Conservation (phyloP, 208 protist species). For the Trypanosoma avium region DNA sequence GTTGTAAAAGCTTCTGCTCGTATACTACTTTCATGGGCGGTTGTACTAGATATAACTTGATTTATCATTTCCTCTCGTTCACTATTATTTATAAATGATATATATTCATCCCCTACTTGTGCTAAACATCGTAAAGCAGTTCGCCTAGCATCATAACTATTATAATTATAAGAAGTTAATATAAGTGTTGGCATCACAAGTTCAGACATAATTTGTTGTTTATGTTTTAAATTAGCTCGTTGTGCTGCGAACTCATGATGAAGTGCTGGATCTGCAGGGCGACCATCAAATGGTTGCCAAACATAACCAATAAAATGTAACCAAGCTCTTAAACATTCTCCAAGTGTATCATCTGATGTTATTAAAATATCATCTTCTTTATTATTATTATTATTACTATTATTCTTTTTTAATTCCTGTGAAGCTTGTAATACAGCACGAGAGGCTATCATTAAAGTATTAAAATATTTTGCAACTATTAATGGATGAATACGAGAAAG, state of each 20-base stretch:
- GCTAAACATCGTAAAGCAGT: constrained; percentile 71
- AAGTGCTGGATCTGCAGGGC: constrained; percentile 63
- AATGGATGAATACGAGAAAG: constrained; percentile 63
- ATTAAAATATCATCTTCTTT: not conserved
- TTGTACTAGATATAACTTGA: constrained; percentile 36
- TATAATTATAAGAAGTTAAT: not conserved
- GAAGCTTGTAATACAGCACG: constrained; percentile 30
- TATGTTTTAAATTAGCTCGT: constrained; percentile 56
- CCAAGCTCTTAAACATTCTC: constrained; percentile 74
- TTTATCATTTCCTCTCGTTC: constrained; percentile 34
- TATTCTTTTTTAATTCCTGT: not conserved
- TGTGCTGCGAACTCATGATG: constrained; percentile 22
- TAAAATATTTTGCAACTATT: constrained; percentile 58
- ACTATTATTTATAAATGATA: constrained; percentile 19
- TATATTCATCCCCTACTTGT: constrained; percentile 68
- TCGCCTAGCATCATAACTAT: constrained; percentile 35
- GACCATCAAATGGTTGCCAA: constrained; percentile 79
- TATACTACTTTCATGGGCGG: constrained; percentile 31
- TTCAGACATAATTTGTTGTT: constrained; percentile 33
- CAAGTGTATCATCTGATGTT: constrained; percentile 33
- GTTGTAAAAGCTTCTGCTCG: constrained; percentile 77
- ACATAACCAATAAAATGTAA: constrained; percentile 84
- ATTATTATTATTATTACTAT: not conserved
- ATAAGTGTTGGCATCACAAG: constrained; percentile 50
- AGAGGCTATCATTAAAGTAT: constrained; percentile 40